Base-by-base conservation (phyloP, 2,329 filamentous ascomycete genomes). In the Aphanocladium album region DNA sequence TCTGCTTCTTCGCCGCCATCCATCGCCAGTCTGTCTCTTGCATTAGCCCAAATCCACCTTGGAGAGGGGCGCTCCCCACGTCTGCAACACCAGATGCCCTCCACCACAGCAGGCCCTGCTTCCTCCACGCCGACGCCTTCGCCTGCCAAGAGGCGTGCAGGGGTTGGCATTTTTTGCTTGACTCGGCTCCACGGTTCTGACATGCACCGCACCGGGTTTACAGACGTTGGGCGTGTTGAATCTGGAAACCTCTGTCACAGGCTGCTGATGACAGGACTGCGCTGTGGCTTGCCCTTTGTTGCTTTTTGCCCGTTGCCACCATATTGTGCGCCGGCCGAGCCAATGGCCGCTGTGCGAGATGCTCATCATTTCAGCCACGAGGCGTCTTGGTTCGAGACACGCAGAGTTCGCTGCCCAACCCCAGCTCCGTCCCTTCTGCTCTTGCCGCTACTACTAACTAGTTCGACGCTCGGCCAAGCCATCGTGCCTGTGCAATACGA, bases 211-310 rank as follows among this genome's bases (percentile, higher is more conserved):
- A 21, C 56, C n/a, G 56, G 37, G 14, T 53, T 51, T 27, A 19
- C 57, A 60, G 57, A 60, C 57, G 41, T 37, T 52, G 25, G 6
- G 39, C 21, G 57, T 60, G 49, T 60, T 53, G 57, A 30, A 46
- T 27, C 19, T 17, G 49, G 49, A 60, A 53, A 47, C 47, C 2
- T 27, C 16, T 53, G 57, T 53, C 49, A 27, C 57, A 60, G 49
- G 17, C 49, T 60, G n/a, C 47, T 51, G 2, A 57, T 43, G 45
- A 58, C 17, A 43, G 35, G 25, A 51, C 21, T 41, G 14, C 35
- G 35, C 11, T 35, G 21, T 50, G 43, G 45, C 43, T 41, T 27
- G 33, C 33, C 16, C 23, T 27, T 43, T 21, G 35, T 45, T 27
- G 6, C 16, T 27, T 16, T 57, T 27, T 43, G 17, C 30, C 46